Conservation (phyloP, 1,139 yeast genomes). For the Eremothecium gossypii region DNA sequence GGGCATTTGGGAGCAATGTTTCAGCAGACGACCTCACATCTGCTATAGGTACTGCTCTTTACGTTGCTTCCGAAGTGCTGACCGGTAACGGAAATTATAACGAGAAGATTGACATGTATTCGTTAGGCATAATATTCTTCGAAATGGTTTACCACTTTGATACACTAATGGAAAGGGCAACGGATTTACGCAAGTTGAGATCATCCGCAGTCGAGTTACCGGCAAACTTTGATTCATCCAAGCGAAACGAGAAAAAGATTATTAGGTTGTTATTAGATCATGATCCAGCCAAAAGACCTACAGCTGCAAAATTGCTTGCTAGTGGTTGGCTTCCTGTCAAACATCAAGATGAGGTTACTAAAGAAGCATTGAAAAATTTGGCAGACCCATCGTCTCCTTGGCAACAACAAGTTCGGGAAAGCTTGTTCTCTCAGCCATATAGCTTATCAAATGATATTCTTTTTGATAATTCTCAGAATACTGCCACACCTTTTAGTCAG, state of each 20-base stretch:
- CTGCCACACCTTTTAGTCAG: conserved; percentile 30
- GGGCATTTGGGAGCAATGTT: conserved; percentile 25
- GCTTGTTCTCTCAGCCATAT: conserved; percentile 75
- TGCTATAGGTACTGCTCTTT: conserved; percentile 85
- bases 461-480: conserved; percentile 45
- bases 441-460: conserved; percentile 73
- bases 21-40: conserved; percentile 74
- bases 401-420: conserved; percentile 85
- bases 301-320: conserved; percentile 62
- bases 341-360: conserved; percentile 80
- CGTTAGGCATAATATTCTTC: conserved; percentile 86
- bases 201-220: conserved; percentile 57
- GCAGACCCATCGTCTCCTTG: conserved; percentile 90
- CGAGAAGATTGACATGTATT: conserved; percentile 92
- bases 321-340: conserved; percentile 83
- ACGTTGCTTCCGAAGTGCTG: conserved; percentile 84
- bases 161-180: conserved; percentile 90
- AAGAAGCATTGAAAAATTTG: conserved; percentile 75
- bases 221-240: conserved; percentile 43
- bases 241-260: conserved; percentile 54
- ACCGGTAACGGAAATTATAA: conserved; percentile 63
- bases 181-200: conserved; percentile 56
- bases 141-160: conserved; percentile 81
- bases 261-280: conserved; percentile 63
- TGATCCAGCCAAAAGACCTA: conserved; percentile 67